Evolutionary conservation across 2,329 filamentous ascomycete genomes (phyloP), one percentile per base, ranked within the genome.

Genomic region (Colletotrichum paranaense): DNA sequence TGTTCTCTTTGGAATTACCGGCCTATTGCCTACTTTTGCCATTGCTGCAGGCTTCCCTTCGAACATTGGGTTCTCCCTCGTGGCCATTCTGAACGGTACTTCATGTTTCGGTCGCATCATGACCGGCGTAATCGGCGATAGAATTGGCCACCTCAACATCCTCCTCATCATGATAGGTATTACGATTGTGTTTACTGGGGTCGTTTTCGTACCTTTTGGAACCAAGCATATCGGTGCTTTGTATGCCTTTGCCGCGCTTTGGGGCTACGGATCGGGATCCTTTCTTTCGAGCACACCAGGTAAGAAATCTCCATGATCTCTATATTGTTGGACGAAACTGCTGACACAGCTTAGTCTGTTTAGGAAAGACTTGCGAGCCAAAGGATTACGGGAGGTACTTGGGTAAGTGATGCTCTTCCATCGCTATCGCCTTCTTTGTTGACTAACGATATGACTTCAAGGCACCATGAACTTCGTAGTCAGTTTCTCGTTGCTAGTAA

Each of bases 191-290:
- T 78, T 84, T 5, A 87, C 86, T 78, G 81, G 81, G 0, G 80
- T 79, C 0, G 78, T 87, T 5, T 84, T 86, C 78, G 78, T 88
- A 1, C 86, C 86, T 0, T 84, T 86, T 72, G 86, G 84, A 1
- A 81, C 83, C 1, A 81, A 78, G 0, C 79, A 80, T 19, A 78
- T 83, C 4, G 78, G 77, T 0, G 84, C 83, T 0, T 75, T 88
- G 2, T 87, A 87, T 67, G 80, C 79, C 0, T 87, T 86, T 46
- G 80, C 83, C 1, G 85, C 83, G 0, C 75, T 88, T 0, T 88
- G 86, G 78, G 86, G 86, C 0, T 86, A 88, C n/a, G 85, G 85
- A 0, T 86, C 84, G 1, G 86, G 86, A 0, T 84, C 84, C 0
- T 88, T 85, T 77, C 78, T 88, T 14, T 84, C 84, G 0, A 79